Base-by-base conservation (phyloP, 805 yeast species). In the Lipomyces yamadae region DNA sequence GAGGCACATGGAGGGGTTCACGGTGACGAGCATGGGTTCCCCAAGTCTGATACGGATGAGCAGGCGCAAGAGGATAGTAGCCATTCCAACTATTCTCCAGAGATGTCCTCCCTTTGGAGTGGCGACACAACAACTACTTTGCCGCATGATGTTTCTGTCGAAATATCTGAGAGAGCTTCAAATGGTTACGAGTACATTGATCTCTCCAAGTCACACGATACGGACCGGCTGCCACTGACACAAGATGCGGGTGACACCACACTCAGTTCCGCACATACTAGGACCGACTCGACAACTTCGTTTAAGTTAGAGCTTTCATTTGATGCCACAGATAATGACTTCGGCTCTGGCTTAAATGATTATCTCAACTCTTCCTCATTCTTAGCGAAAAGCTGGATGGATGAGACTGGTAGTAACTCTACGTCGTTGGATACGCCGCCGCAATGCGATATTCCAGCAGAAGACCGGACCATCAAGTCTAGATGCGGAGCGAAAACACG, bases 281-380 rank as follows among this genome's bases (percentile, higher is more conserved):
- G 48, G 29, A 62, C 54, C 42, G 39, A 45, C 10, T 56, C 66
- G 11, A 59, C 61, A 3, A 56, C 45, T 5, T 59, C 63, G 30
- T 62, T 62, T 39, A 39, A 59, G n/a, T 55, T 64, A 39, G 64
- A 64, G 18, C 61, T 65, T 4, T 54, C 62, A 7, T 62, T 67
- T 37, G 65, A 65, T 35, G 33, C 55, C 8, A 39, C 45, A 13
- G n/a, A 10, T 24, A 37, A 39, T 8, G 64, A 66, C n/a, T 33
- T 50, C 35, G 62, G 66, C 33, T 65, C 64, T n/a, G 70, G 70
- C 7, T 52, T 67, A 32, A 64, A 67, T 56, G 67, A 64, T n/a
- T 67, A 63, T 37, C 58, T 63, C 32, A 60, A 50, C 48, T 67
- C 70, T 1, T n/a, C 42, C 4, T 59, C 70, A 34, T 67, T 63